phyloP scores from a whole-genome alignment of 345 rosid genomes.

The Erysimum cheiranthoides region DNA sequence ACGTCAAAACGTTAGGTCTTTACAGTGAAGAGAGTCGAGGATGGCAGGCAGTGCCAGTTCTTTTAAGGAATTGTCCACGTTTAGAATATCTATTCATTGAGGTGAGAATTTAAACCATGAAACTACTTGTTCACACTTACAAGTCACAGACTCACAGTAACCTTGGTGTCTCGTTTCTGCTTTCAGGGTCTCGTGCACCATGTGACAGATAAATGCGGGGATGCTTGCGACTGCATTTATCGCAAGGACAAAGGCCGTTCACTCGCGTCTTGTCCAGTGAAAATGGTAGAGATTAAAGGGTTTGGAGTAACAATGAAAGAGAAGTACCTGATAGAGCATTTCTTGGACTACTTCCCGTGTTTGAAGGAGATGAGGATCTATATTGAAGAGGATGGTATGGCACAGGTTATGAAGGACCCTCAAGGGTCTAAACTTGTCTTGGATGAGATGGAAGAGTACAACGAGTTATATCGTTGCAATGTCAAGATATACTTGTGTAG shows the following conservation, averaged over 20 bases:
- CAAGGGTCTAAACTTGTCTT: background rate
- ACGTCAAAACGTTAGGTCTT: conserved; percentile 14
- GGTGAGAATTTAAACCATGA: conserved; percentile 1
- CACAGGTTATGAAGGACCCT: background rate
- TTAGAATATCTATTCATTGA: conserved; percentile 7
- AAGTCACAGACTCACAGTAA: background rate
- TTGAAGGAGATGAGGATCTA: conserved; percentile 26
- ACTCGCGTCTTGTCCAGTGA: conserved; percentile 28
- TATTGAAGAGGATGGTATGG: background rate
- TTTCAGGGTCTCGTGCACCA: conserved; percentile 31
- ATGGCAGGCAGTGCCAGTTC: conserved; percentile 36
- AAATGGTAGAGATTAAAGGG: conserved; percentile 12
- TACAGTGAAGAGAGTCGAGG: conserved; percentile 17
- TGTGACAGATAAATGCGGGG: conserved; percentile 31
- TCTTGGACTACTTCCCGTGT: conserved; percentile 33
- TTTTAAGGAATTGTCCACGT: conserved; percentile 28
- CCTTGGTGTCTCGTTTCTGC: conserved; percentile 9
- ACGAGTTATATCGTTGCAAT: conserved; percentile 12
- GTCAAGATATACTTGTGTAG: background rate
- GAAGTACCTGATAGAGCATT: conserved; percentile 32
- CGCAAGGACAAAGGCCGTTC: conserved; percentile 28
- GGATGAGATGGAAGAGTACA: conserved; percentile 25
- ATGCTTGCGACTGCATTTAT: conserved; percentile 34
- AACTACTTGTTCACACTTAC: background rate
- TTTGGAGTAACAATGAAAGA: conserved; percentile 32